These are phyloP conservation scores for Entonaema liquescens DNA, from an alignment of 495 filamentous ascomycete genomes.

Conservation along the genomic window DNA sequence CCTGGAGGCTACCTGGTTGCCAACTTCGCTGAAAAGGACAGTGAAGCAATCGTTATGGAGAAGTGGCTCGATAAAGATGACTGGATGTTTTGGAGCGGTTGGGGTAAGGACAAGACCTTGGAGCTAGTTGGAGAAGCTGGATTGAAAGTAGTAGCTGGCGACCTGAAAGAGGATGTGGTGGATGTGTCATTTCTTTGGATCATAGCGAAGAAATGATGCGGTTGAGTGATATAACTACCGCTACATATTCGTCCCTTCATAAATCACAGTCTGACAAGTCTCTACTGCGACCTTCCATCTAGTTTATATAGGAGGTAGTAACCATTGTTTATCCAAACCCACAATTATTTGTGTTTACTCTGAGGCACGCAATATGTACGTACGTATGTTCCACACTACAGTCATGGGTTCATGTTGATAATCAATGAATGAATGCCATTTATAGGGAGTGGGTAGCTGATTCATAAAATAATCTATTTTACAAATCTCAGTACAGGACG, in stretches of 20 bases:
- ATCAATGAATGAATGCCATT: no score
- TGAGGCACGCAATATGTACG: no score
- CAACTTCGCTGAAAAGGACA: slow-evolving; percentile 43
- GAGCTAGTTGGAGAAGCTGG: not conserved
- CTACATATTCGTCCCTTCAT: not conserved
- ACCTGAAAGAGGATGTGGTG: not conserved
- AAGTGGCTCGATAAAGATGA: not conserved
- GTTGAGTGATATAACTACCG: not conserved
- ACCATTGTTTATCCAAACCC: no score
- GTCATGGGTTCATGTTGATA: no score
- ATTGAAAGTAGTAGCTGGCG: not conserved
- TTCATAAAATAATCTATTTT: no score
- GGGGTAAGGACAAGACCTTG: not conserved
- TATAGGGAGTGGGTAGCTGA: no score
- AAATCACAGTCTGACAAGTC: no score
- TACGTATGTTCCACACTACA: no score
- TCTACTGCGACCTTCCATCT: no score
- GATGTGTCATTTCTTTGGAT: not conserved
- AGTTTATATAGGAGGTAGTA: no score
- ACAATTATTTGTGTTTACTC: no score
- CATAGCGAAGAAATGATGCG: not conserved
- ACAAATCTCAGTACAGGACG: no score
- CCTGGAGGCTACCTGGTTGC: slow-evolving; percentile 45
- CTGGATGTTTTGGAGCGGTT: not conserved
- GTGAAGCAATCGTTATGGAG: slow-evolving; percentile 28